Base-by-base conservation (phyloP, 2,329 filamentous ascomycete species). In the Claviceps fusiformis region DNA sequence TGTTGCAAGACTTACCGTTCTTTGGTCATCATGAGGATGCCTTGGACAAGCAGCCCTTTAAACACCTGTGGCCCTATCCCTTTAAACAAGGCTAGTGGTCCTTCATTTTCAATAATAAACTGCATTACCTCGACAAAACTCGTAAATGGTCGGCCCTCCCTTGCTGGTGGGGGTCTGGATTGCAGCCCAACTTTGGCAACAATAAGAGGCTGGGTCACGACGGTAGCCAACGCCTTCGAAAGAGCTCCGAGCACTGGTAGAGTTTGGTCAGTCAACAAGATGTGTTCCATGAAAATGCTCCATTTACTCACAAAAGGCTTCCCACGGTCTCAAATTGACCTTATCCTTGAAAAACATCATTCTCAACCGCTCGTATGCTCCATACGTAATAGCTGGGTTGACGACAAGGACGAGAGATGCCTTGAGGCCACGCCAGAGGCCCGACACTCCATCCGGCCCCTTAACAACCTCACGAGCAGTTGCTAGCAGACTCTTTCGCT, bases 21-120 rank as follows among this genome's bases (percentile, higher is more conserved):
- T 73, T 98, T 98, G 50, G 90, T 93, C 90, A 96, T 98, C 93
- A 98, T 98, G 44, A 98, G 76, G 55, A 98, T 82, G 52, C 93
- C 93, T 67, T 98, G 93, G 2, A 98, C 93, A 51, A 98, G 68
- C 53, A 98, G 73, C 1, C 93, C 93, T 72, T 98, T 98, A 57
- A 90, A 71, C 53, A 98, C 87, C 70, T 98, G 93, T 3, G 93
- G 93, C 0, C 83, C 90, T 61, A 98, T 95, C 46, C 93, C 93
- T 74, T 98, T 98, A 77, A 97, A 98, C 1, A 98, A 77, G n/a
- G 86, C 86, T 13, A 85, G 64, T 0, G 80, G 68, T 3, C 93
- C 93, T 67, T 98, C 93, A 58, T 95, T 84, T 64, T 95, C 76
- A 55, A 96, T 73, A 62, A 98, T 96, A 68, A 95, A 97, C 59